Evolutionary conservation across 768 basidiomycete species (phyloP).

Genomic region (Boletus sensibilis): DNA sequence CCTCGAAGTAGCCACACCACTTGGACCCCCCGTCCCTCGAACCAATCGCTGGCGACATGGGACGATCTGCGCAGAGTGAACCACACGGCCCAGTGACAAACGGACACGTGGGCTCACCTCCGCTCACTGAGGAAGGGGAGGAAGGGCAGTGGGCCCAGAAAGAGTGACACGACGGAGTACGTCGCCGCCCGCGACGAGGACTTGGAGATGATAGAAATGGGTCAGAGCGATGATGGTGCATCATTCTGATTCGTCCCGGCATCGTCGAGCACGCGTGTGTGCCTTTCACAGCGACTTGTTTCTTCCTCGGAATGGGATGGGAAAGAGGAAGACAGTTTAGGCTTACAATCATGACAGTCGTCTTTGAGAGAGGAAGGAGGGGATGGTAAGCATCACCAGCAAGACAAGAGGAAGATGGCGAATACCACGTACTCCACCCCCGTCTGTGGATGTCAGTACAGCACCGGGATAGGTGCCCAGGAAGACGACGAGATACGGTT

Average conservation of each 20-base stretch:
- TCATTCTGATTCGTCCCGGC: conserved; percentile 31
- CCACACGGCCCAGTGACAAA: conserved; percentile 19
- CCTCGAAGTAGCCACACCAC: conserved; percentile 24
- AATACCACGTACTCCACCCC: conserved; percentile 40
- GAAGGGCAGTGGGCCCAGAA: conserved; percentile 20
- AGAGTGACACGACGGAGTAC: conserved; percentile 31
- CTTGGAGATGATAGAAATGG: conserved; percentile 37
- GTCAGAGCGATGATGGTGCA: conserved; percentile 32
- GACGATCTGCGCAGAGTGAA: conserved; percentile 13
- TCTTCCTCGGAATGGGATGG: conserved; percentile 33
- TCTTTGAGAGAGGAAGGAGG: conserved; percentile 5
- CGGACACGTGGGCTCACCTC: conserved; percentile 11
- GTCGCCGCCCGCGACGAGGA: conserved; percentile 37
- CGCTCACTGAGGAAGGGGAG: conserved; percentile 13
- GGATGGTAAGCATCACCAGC: conserved; percentile 15
- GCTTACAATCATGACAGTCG: conserved; percentile 25
- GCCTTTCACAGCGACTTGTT: conserved; percentile 35
- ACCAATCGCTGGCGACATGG: conserved; percentile 9
- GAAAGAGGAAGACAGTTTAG: conserved; percentile 26
- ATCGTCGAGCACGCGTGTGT: conserved; percentile 34
- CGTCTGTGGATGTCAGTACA: conserved; percentile 27
- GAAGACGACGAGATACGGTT: conserved; percentile 29
- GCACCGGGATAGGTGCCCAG: background rate
- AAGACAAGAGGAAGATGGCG: conserved; percentile 22
- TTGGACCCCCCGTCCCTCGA: conserved; percentile 29